Evolutionary conservation across 2,329 filamentous ascomycete genomes (phyloP).

Genomic region (Hymenoscyphus albidus): DNA sequence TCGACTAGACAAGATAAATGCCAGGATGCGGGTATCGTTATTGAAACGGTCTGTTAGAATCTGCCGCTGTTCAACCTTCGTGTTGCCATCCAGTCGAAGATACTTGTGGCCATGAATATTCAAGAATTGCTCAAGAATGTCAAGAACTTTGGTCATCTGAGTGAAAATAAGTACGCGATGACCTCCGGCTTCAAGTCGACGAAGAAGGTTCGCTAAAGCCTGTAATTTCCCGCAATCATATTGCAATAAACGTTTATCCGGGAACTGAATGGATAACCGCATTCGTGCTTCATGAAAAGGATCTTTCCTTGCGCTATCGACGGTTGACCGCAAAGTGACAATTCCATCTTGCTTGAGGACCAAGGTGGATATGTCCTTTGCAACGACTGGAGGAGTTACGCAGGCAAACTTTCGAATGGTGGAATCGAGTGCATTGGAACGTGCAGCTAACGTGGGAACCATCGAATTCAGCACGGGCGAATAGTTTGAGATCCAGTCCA

Average conservation of each 20-base stretch:
- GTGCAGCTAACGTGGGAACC: slow-evolving; percentile 70
- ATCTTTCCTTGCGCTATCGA: slow-evolving; percentile 62
- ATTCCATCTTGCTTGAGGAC: slow-evolving; percentile 60
- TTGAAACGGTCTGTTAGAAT: slow-evolving; percentile 97
- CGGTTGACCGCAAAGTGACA: slow-evolving; percentile 52
- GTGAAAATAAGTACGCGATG: slow-evolving; percentile 97
- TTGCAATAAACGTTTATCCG: slow-evolving; percentile 91
- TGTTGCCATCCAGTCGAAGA: slow-evolving; percentile 90
- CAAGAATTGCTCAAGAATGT: slow-evolving; percentile 95
- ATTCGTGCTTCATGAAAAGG: slow-evolving; percentile 93
- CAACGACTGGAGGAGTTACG: slow-evolving; percentile 83
- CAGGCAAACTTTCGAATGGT: slow-evolving; percentile 86
- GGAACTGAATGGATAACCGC: slow-evolving; percentile 91
- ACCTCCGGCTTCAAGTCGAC: slow-evolving; percentile 80
- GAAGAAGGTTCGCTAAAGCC: slow-evolving; percentile 77
- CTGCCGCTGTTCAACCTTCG: slow-evolving; percentile 92
- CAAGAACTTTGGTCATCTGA: slow-evolving; percentile 97
- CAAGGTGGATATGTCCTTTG: slow-evolving; percentile 68
- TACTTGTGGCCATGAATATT: slow-evolving; percentile 98
- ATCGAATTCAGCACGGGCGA: slow-evolving; percentile 61
- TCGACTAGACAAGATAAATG: slow-evolving; percentile 91
- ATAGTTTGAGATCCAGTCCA: slow-evolving; percentile 72
- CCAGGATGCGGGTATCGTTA: slow-evolving; percentile 83
- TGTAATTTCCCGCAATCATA: slow-evolving; percentile 98
- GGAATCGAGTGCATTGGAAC: slow-evolving; percentile 68